These are phyloP conservation scores for Glaciozyma antarctica DNA, from an alignment of 768 basidiomycete species.

Conservation along the genomic window DNA sequence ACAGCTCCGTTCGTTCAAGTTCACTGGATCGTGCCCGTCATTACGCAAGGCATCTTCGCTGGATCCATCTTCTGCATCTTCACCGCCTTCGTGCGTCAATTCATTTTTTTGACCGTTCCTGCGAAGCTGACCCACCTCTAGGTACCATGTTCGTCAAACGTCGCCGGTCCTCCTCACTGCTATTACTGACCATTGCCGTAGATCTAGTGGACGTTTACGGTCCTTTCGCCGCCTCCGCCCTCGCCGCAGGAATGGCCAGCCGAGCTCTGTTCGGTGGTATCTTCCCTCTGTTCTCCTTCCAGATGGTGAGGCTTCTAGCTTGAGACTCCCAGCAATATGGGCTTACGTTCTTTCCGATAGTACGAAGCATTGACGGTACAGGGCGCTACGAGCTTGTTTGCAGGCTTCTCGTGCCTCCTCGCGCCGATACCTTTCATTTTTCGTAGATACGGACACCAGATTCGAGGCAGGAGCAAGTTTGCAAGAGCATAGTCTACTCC, in stretches of 20 bases:
- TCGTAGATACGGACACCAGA: not conserved
- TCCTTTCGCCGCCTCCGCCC: slow-evolving; percentile 23
- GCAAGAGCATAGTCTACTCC: too few species aligned
- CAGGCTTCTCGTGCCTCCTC: slow-evolving; percentile 17
- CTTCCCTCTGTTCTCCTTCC: slow-evolving; percentile 19
- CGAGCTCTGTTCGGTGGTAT: slow-evolving; percentile 20
- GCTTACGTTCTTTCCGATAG: not conserved
- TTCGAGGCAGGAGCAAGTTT: not conserved
- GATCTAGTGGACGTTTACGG: slow-evolving; percentile 3
- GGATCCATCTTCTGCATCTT: slow-evolving; percentile 22
- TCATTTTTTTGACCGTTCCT: too few species aligned
- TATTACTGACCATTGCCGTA: too few species aligned
- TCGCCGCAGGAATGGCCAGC: slow-evolving; percentile 23
- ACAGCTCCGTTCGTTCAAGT: slow-evolving; percentile 16
- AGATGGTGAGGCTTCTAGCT: slow-evolving; percentile 3
- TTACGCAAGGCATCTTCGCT: slow-evolving; percentile 23
- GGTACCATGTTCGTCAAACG: too few species aligned
- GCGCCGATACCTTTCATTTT: slow-evolving; percentile 27
- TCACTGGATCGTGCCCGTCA: slow-evolving; percentile 25
- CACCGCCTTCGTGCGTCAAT: slow-evolving; percentile 15
- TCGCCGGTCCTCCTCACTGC: too few species aligned
- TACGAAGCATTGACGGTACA: slow-evolving; percentile 18
- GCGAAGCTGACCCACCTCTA: too few species aligned
- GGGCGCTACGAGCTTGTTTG: slow-evolving; percentile 28
- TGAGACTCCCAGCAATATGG: too few species aligned